Percentiles rank a stretch among this genome's conserved stretches.
These are phyloP conservation scores for Lactuca saligna DNA, from an alignment of 129 eudicot genomes.

Conservation along the genomic window DNA sequence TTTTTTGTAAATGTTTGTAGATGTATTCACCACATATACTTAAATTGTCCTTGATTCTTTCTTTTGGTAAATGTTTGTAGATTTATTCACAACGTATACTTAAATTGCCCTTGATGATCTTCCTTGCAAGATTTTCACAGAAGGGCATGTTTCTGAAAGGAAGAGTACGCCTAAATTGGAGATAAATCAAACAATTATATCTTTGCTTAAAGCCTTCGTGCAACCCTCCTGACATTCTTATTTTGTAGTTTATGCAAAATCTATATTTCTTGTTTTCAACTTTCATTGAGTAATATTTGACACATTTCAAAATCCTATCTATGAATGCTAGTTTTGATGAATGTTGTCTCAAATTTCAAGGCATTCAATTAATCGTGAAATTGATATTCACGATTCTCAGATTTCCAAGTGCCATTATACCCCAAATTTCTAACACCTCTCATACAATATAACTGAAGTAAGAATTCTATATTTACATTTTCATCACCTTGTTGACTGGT, in stretches of 20 bases:
- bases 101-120: no score
- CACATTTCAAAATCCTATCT: neutral
- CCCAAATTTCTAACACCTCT: constrained; percentile 38
- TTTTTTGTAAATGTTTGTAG: no score
- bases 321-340: neutral
- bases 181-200: no score
- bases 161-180: no score
- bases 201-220: no score
- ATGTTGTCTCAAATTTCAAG: constrained; percentile 37
- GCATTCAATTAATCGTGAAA: constrained; percentile 77
- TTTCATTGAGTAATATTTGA: neutral
- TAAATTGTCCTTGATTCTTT: no score
- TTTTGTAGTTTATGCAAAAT: constrained; percentile 52
- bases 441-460: constrained; percentile 82
- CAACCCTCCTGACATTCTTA: neutral
- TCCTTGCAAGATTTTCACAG: no score
- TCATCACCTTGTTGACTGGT: neutral
- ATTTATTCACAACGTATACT: no score
- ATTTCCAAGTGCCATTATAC: constrained; percentile 31
- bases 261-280: neutral
- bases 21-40: no score
- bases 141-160: no score
- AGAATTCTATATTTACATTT: constrained; percentile 8
- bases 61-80: no score
- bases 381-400: constrained; percentile 69